phyloP scores from a whole-genome alignment of 495 filamentous ascomycete species.

The Tuber calosporum region DNA sequence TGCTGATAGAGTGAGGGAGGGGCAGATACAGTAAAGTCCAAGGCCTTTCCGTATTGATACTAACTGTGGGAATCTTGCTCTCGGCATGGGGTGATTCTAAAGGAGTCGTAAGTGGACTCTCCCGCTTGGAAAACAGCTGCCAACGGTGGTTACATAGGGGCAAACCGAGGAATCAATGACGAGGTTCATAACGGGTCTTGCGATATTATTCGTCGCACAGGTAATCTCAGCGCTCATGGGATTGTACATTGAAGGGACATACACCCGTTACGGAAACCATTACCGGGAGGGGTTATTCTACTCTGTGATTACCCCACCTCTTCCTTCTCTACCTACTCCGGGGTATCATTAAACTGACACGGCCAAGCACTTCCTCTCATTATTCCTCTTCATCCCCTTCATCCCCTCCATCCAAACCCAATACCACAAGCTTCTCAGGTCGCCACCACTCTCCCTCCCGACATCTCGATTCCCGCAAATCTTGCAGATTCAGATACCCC shows the following conservation, averaged over 20 bases:
- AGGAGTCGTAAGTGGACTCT: conserved; percentile 56
- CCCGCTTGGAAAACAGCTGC: background rate
- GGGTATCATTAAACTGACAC: background rate
- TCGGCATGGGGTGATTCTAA: conserved; percentile 83
- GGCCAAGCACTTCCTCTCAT: conserved; percentile 32
- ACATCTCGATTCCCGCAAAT: conserved; percentile 24
- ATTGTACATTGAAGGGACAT: conserved; percentile 85
- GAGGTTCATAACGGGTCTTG: conserved; percentile 65
- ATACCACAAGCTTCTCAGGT: conserved; percentile 42
- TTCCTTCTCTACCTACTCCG: conserved; percentile 63
- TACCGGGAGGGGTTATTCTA: conserved; percentile 98
- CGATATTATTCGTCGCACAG: conserved; percentile 80
- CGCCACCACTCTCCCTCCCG: conserved; percentile 24
- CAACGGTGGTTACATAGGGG: conserved; percentile 24
- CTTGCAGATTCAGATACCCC: conserved; percentile 52
- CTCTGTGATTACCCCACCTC: conserved; percentile 51
- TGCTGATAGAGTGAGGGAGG: background rate
- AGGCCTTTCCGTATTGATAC: conserved; percentile 65
- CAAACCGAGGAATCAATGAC: conserved; percentile 35
- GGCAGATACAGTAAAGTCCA: conserved; percentile 66
- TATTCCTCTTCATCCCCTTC: conserved; percentile 53
- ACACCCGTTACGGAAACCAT: conserved; percentile 72
- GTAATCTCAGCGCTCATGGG: conserved; percentile 89
- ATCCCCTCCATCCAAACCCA: conserved; percentile 49
- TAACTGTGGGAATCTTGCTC: conserved; percentile 78